Percentiles rank a stretch among this genome's conserved stretches.
Conservation (phyloP, 148 eudicot species). For the Tetragonia tetragonoides region DNA sequence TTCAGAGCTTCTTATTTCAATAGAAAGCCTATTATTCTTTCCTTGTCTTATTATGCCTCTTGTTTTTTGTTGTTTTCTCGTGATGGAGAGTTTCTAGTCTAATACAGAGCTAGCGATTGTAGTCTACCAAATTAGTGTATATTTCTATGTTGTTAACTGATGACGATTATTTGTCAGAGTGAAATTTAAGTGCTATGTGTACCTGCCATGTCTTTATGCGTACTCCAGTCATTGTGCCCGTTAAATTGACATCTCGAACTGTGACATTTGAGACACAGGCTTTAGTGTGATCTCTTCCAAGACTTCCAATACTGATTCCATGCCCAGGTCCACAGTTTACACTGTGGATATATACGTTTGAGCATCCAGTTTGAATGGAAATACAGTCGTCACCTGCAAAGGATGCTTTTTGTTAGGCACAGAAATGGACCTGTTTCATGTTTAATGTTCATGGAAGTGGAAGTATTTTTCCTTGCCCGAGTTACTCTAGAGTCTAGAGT, state of each 20-base stretch:
- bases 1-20: neutral
- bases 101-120: neutral
- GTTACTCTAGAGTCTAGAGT: conserved; percentile 11
- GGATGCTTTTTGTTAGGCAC: conserved; percentile 15
- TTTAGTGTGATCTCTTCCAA: conserved; percentile 76
- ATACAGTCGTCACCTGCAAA: conserved; percentile 92
- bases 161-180: neutral
- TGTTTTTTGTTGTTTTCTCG: neutral
- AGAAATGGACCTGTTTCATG: conserved; percentile 9
- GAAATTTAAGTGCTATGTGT: conserved; percentile 15
- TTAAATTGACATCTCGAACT: conserved; percentile 62
- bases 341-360: conserved; percentile 69
- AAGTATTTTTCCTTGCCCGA: conserved; percentile 3
- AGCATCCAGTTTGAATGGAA: conserved; percentile 89
- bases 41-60: neutral
- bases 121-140: neutral
- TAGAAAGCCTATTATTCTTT: neutral
- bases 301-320: conserved; percentile 95
- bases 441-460: neutral
- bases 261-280: conserved; percentile 92
- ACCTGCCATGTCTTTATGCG: conserved; percentile 99
- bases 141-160: neutral
- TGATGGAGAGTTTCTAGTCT: neutral
- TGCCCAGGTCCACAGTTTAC: conserved; percentile 98
- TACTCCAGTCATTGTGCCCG: conserved; percentile 86